Evolutionary conservation across 345 rosid species (phyloP), one percentile per base, ranked within the genome.

Genomic region (Geranium rotundifolium): DNA sequence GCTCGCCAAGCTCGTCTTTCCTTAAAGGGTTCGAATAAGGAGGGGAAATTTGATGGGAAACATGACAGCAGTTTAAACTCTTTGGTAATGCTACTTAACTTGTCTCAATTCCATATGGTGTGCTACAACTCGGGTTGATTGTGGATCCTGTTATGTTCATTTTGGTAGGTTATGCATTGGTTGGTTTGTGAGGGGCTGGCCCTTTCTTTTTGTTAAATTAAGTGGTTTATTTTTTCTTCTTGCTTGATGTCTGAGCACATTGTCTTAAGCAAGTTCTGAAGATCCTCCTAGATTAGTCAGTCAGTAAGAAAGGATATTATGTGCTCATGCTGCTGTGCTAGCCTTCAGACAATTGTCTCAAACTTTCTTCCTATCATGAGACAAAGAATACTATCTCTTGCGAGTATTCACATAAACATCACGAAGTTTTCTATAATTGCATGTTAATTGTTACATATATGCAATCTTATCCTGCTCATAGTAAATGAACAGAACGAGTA

Each of bases 1-100:
- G 83, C 92, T 65, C 91, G 84, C 20, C 81, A 27, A 73, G 72
- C 81, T 64, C 84, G 76, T 55, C 27, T 23, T 23, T 23, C 27
- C 27, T 23, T 23, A 23, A 2, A 23, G 67, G 70, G 63, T 79
- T 77, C 41, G 10, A 1, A 4, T 34, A 34, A 34, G 41, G 41
- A 8, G 7, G 61, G 71, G 29, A 63, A 63, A 27, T 57, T 54
- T 16, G 74, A 57, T 56, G 67, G 61, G 61, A 69, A 70, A 49
- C 70, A 71, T 61, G 64, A 27, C 54, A 27, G 17, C 17, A 60
- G 57, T 60, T 67, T 76, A 70, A 63, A 72, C 62, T 66, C 64
- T 60, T 66, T 5, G 85, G 89, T 86, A 79, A 63, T 65, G 57
- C 68, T 41, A 39, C 66, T 67, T 17, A 58, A 69, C 64, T 63